Conservation (phyloP, 345 rosid species). For the Populus alba region DNA sequence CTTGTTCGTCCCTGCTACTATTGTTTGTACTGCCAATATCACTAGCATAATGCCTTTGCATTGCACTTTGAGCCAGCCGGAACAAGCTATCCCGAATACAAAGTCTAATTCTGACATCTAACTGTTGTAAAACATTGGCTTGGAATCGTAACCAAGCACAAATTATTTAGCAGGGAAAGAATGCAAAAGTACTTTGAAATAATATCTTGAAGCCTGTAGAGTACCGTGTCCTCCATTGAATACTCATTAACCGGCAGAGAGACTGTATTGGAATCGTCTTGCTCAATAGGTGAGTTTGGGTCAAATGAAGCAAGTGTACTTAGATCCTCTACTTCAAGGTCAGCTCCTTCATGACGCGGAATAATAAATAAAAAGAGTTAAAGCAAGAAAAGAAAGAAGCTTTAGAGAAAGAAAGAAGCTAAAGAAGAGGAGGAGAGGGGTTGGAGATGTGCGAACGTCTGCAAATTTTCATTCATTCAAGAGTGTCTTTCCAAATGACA, state of each 20-base stretch:
- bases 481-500: too few species aligned
- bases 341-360: slow-evolving; percentile 25
- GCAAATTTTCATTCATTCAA: too few species aligned
- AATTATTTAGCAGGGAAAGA: slow-evolving; percentile 21
- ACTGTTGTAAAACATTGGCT: slow-evolving; percentile 44
- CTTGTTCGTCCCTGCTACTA: slow-evolving; percentile 49
- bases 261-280: slow-evolving; percentile 50
- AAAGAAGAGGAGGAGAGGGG: too few species aligned
- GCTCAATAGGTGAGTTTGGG: slow-evolving; percentile 54
- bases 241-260: slow-evolving; percentile 41
- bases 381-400: too few species aligned
- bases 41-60: slow-evolving; percentile 60
- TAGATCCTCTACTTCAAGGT: slow-evolving; percentile 40
- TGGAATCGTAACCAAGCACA: slow-evolving; percentile 13
- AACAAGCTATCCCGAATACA: slow-evolving; percentile 91
- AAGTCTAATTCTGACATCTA: slow-evolving; percentile 67
- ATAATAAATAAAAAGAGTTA: too few species aligned
- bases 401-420: too few species aligned
- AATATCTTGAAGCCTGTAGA: slow-evolving; percentile 68
- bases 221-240: slow-evolving; percentile 50
- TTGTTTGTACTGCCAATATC: slow-evolving; percentile 52
- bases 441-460: too few species aligned
- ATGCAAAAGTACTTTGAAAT: slow-evolving; percentile 40
- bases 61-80: slow-evolving; percentile 89
- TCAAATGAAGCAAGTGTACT: slow-evolving; percentile 49